Percentiles rank a stretch among this genome's conserved stretches.
phyloP scores from a whole-genome alignment of 2,329 filamentous ascomycete genomes.

The Ophiostoma sp. region DNA sequence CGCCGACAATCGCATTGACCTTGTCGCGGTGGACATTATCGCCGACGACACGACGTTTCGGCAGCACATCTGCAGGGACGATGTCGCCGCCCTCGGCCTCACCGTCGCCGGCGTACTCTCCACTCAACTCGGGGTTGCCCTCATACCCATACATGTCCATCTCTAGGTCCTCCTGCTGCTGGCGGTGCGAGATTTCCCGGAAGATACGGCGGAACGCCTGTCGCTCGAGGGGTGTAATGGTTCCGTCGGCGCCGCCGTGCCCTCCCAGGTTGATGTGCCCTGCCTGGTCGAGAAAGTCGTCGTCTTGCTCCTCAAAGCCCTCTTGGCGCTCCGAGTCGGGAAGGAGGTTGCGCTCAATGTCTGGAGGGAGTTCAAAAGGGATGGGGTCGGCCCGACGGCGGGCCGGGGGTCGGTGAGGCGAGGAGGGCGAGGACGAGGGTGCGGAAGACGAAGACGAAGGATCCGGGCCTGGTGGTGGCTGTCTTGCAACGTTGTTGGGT shows the following conservation, averaged over 20 bases:
- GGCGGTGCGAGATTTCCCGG: slow-evolving; percentile 50
- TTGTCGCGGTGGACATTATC: neutral
- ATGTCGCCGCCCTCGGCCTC: neutral
- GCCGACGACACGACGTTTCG: neutral
- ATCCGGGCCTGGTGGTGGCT: neutral
- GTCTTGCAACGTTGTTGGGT: neutral
- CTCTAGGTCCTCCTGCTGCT: neutral
- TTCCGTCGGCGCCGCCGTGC: slow-evolving; percentile 39
- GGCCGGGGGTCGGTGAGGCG: neutral
- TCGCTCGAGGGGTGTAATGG: slow-evolving; percentile 58
- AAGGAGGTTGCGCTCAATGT: slow-evolving; percentile 38
- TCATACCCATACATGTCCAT: neutral
- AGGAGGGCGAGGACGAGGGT: neutral
- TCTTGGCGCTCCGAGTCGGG: neutral
- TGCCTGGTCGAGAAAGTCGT: slow-evolving; percentile 30
- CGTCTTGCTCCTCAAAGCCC: slow-evolving; percentile 23
- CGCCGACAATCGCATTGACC: slow-evolving; percentile 32
- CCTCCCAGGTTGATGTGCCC: slow-evolving; percentile 8
- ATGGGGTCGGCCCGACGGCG: slow-evolving; percentile 43
- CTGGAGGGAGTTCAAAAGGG: slow-evolving; percentile 51
- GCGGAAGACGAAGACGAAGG: neutral
- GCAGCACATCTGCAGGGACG: neutral
- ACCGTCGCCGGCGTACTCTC: neutral
- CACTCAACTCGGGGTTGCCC: neutral
- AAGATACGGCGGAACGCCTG: slow-evolving; percentile 57